These are phyloP conservation scores for Eucalyptus victrix DNA, from an alignment of 345 rosid species.

Conservation along the genomic window DNA sequence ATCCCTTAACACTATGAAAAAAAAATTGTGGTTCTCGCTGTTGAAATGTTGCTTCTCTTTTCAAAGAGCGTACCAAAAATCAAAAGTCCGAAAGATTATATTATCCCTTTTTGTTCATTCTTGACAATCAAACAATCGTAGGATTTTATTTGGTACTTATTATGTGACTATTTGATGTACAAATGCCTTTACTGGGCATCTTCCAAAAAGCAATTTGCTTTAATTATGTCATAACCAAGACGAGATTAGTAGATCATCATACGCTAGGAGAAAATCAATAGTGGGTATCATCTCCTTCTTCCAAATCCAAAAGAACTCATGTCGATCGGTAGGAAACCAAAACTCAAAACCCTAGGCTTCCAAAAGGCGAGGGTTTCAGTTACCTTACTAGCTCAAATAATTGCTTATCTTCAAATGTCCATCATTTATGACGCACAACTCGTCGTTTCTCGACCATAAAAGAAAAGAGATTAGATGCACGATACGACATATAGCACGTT, in stretches of 20 bases:
- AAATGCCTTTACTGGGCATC: neutral
- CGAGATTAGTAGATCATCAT: neutral
- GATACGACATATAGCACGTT: neutral
- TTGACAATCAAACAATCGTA: neutral
- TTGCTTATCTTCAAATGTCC: neutral
- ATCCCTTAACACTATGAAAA: neutral
- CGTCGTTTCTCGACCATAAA: neutral
- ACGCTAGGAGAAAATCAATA: neutral
- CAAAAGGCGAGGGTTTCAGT: neutral
- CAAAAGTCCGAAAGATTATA: neutral
- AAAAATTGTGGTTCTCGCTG: neutral
- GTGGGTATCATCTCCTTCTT: neutral
- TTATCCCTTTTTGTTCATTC: neutral
- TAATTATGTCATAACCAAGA: neutral
- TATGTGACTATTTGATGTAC: neutral
- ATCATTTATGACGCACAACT: neutral
- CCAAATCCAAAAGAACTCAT: neutral
- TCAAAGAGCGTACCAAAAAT: neutral
- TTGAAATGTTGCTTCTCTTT: neutral
- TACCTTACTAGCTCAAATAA: neutral
- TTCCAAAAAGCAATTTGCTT: neutral
- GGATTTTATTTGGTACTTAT: neutral
- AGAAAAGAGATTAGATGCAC: neutral
- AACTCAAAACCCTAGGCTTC: neutral
- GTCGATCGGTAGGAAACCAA: neutral